Percentiles rank a stretch among this genome's conserved stretches.
phyloP scores from a whole-genome alignment of 176 grass and related monocot genomes.

The Ensete glaucum region DNA sequence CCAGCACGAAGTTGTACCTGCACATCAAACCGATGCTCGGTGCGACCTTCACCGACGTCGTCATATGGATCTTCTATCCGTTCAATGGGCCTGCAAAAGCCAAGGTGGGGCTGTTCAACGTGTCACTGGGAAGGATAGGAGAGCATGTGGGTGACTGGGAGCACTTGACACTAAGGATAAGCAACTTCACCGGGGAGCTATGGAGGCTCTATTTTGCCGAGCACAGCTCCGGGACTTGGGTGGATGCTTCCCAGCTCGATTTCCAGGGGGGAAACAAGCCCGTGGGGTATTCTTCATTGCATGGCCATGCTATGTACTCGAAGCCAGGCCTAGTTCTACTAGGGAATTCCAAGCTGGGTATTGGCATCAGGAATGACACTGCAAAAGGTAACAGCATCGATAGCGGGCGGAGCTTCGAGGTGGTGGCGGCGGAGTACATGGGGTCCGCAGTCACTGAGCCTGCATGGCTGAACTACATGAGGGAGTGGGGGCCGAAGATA shows the following conservation, averaged over 20 bases:
- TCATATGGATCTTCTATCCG: conserved; percentile 64
- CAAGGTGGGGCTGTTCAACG: conserved; percentile 33
- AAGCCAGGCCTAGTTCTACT: conserved; percentile 45
- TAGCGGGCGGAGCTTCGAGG: conserved; percentile 34
- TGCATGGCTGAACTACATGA: conserved; percentile 52
- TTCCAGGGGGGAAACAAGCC: conserved; percentile 34
- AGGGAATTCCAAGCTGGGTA: conserved; percentile 25
- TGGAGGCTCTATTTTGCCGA: conserved; percentile 47
- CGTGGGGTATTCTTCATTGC: conserved; percentile 42
- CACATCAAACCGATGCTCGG: conserved; percentile 78
- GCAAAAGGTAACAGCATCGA: conserved; percentile 46
- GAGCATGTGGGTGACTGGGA: conserved; percentile 91
- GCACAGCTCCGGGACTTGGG: conserved; percentile 48
- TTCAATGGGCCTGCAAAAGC: conserved; percentile 69
- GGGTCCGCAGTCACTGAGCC: conserved; percentile 24
- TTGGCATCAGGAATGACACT: conserved; percentile 74
- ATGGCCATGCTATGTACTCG: conserved; percentile 63
- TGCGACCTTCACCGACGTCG: conserved; percentile 63
- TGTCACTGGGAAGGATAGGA: conserved; percentile 48
- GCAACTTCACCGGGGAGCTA: conserved; percentile 64
- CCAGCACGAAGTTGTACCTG: conserved; percentile 39
- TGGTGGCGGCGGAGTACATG: conserved; percentile 61
- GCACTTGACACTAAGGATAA: conserved; percentile 67
- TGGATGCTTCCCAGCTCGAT: conserved; percentile 54
- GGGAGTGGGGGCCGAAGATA: conserved; percentile 66